Evolutionary conservation across 208 protist genomes (phyloP), one percentile per base, ranked within the genome.

Genomic region (Spongospora subterranea): DNA sequence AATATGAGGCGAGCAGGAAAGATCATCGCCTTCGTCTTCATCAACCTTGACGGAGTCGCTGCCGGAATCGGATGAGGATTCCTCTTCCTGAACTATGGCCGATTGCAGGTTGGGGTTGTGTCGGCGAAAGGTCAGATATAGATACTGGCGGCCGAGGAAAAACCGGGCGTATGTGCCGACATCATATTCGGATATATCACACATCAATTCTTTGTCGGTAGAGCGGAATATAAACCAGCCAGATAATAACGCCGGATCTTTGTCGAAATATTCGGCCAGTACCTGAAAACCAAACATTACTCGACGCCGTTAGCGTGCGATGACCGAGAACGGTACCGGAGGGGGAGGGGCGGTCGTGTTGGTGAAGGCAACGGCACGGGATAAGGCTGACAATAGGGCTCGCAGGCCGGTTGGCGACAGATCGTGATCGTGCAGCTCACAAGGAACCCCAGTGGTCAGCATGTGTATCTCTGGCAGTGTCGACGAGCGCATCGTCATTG

Each of bases 161-260:
- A 82, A 82, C 17, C 71, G 71, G 6, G 40, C 6, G n/a, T 82
- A 82, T 20, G 71, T 82, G 11, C 71, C 71, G n/a, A 43, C 35
- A 35, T 82, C 71, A 43, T 82, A 82, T 17, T 82, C 71, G 71
- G 71, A 6, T 6, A 82, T 82, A 82, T 82, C 71, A n/a, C 71
- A 82, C 17, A 13, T 82, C 35, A 82, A 35, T n/a, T 82, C 71
- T 35, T 43, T 35, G 35, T 82, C 71, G 35, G n/a, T 82, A n/a
- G 17, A 39, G 11, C 71, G 71, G 71, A 82, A 39, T 6, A 82
- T n/a, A n/a, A 39, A 82, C 71, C 71, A 82, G 71, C 71, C 71
- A 6, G 71, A 20, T 35, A 45, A n/a, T 20, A 82, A n/a, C 6
- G 40, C 71, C 35, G 6, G 35, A n/a, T 82, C 71, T 20, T 35